These are phyloP conservation scores for Endoconidiophora laricicola DNA, from an alignment of 2,329 filamentous ascomycete genomes.

Conservation along the genomic window DNA sequence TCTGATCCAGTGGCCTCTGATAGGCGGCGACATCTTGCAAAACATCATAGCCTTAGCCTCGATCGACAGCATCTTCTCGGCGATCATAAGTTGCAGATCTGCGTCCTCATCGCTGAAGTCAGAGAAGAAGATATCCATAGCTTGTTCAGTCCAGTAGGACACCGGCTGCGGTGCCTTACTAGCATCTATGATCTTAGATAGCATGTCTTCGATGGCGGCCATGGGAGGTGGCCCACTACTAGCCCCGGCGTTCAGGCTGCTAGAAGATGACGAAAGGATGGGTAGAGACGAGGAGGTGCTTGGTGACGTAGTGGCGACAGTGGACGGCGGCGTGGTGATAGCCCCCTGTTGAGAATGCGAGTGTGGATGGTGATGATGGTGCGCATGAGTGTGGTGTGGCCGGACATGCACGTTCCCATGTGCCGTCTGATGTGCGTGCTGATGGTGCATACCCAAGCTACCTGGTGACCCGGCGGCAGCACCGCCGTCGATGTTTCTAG, in stretches of 20 bases:
- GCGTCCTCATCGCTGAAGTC: constrained; percentile 41
- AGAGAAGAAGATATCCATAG: constrained; percentile 41
- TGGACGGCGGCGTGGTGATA: constrained; percentile 6
- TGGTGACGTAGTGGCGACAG: constrained; percentile 3
- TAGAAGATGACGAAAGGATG: neutral
- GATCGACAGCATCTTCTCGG: constrained; percentile 40
- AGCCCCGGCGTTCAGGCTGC: neutral
- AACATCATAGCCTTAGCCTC: constrained; percentile 45
- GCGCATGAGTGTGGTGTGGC: neutral
- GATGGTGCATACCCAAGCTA: neutral
- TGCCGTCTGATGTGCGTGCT: neutral
- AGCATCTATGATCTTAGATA: constrained; percentile 23
- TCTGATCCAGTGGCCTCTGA: constrained; percentile 39
- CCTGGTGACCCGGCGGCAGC: neutral
- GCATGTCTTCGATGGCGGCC: constrained; percentile 18
- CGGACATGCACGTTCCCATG: neutral
- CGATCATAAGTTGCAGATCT: constrained; percentile 42
- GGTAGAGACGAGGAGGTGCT: constrained; percentile 3
- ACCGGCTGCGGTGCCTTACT: constrained; percentile 20
- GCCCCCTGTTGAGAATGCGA: neutral
- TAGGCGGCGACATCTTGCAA: constrained; percentile 38
- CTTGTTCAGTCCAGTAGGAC: constrained; percentile 35
- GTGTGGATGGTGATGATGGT: neutral
- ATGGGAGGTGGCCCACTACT: neutral
- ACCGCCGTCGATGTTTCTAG: neutral